phyloP scores from a whole-genome alignment of 1,284 basidiomycete genomes.

The Sanghuangporus sanghuang region DNA sequence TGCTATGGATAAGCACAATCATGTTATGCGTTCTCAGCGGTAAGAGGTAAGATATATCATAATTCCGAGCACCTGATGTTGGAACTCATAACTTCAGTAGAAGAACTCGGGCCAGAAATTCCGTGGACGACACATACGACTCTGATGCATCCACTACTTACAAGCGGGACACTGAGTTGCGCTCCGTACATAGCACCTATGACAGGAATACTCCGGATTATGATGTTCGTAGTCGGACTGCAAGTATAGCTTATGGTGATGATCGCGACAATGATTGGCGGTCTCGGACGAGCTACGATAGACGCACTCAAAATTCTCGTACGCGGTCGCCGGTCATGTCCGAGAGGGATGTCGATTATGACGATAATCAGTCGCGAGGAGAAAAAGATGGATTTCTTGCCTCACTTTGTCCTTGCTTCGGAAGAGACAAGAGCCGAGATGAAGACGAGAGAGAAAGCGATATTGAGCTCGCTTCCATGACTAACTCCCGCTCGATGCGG shows the following conservation, averaged over 20 bases:
- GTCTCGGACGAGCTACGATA: neutral
- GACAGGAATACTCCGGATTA: neutral
- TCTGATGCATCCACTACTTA: neutral
- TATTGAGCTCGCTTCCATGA: neutral
- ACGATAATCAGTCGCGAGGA: neutral
- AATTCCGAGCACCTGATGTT: neutral
- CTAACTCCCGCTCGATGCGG: neutral
- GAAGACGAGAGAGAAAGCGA: neutral
- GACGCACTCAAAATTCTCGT: neutral
- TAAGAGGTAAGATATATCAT: neutral
- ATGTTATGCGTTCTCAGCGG: neutral
- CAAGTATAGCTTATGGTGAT: neutral
- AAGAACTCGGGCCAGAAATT: neutral
- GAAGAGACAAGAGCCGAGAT: neutral
- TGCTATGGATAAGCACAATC: slow-evolving; percentile 3
- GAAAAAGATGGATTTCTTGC: neutral
- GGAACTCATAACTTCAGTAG: neutral
- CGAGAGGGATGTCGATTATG: neutral
- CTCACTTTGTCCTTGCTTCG: neutral
- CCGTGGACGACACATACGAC: neutral
- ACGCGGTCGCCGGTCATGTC: neutral
- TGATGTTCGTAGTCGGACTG: neutral
- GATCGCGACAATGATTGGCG: neutral
- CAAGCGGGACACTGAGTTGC: neutral
- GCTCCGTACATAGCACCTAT: neutral